Base-by-base conservation (phyloP, 2,329 filamentous ascomycete species). In the Stenocarpella maydis region DNA sequence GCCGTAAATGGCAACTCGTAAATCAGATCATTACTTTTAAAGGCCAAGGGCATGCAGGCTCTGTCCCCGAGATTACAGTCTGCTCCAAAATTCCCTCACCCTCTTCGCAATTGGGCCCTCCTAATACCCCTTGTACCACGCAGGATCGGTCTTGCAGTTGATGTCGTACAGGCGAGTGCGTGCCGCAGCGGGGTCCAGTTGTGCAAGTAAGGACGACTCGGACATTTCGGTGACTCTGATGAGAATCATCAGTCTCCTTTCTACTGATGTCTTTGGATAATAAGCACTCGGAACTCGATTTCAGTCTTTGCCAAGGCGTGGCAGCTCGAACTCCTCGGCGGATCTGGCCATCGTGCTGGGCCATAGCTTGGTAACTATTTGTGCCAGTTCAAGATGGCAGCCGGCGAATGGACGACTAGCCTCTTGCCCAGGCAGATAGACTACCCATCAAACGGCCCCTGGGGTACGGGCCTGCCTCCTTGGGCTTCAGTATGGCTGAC, bases 181-280 rank as follows among this genome's bases (percentile, higher is more conserved):
- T 49, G 41, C 43, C n/a, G 58, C 58, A 47, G 58, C 58, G 58
- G 58, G 43, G 58, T 49, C 41, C 54, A 19, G 54, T 58, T 19
- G 17, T 58, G 24, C 7, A 63, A 26, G 41, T 47, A 49, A 26
- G 45, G 5, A 12, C 43, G 39, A 24, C 12, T 14, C 19, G 26
- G 26, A 21, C 28, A 12, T 24, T 15, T 49, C 14, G 5, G 19
- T 21, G 12, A 4, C 14, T 21, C 12, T 10, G 26, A 31, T 6
- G 19, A n/a, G 49, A 37, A 37, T 9, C 12, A 12, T 37, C 10
- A 6, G 5, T 10, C 9, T 47, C 6, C 17, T 8, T 8, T 39
- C 5, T 1, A 2, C 7, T 2, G 19, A 14, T 47, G 21, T 26
- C 37, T 24, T n/a, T n/a, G n/a, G n/a, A 2, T 4, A 10, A 2